Evolutionary conservation across 805 yeast species (phyloP).

Genomic region (Torulaspora indica): DNA sequence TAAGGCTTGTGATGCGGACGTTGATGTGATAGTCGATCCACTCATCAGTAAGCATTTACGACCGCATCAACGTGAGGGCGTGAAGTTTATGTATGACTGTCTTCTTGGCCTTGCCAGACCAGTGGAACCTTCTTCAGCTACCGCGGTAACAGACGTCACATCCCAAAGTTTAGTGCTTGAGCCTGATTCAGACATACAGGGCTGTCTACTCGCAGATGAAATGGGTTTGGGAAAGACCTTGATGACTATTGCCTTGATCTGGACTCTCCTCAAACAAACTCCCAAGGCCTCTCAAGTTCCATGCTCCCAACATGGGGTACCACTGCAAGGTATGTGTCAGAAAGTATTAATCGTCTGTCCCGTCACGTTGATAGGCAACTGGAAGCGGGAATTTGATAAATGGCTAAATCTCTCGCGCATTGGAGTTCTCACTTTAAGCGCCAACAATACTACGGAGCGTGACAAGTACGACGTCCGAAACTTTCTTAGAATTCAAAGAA

Average conservation of each 20-base stretch:
- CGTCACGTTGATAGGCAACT: slow-evolving; percentile 78
- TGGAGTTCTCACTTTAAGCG: slow-evolving; percentile 59
- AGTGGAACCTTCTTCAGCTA: slow-evolving; percentile 30
- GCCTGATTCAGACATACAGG: slow-evolving; percentile 38
- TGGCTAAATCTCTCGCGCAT: slow-evolving; percentile 71
- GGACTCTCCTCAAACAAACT: slow-evolving; percentile 73
- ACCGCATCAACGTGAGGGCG: slow-evolving; percentile 84
- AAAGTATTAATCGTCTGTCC: slow-evolving; percentile 85
- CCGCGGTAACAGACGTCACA: slow-evolving; percentile 3
- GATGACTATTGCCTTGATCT: slow-evolving; percentile 74
- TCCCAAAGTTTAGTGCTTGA: slow-evolving; percentile 20
- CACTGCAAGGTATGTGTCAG: slow-evolving; percentile 38
- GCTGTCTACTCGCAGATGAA: slow-evolving; percentile 90
- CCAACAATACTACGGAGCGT: slow-evolving; percentile 45
- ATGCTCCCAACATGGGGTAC: slow-evolving; percentile 34
- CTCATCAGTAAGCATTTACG: slow-evolving; percentile 50
- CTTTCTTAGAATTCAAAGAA: slow-evolving; percentile 57
- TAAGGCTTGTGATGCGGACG: slow-evolving; percentile 27
- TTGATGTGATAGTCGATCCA: slow-evolving; percentile 60
- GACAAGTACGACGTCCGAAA: slow-evolving; percentile 55
- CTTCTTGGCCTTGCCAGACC: slow-evolving; percentile 61
- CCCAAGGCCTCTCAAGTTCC: slow-evolving; percentile 42
- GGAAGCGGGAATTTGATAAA: slow-evolving; percentile 83
- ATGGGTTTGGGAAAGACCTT: slow-evolving; percentile 95
- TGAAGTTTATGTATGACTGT: slow-evolving; percentile 74